These are phyloP conservation scores for Yamadazyma songkhlaensis DNA, from an alignment of 1,139 yeast genomes.

Conservation along the genomic window DNA sequence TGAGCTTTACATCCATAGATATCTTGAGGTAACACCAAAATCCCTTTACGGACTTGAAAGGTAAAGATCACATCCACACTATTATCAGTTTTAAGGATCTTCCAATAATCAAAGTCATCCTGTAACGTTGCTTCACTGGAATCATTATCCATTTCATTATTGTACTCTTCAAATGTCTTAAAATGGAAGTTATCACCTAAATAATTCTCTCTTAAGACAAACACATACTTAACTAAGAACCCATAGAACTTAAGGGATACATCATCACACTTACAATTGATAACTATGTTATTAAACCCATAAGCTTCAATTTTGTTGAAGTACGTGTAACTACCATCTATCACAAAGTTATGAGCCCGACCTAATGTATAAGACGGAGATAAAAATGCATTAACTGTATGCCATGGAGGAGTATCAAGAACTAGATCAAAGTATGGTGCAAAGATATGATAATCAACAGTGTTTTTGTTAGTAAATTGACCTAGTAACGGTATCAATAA, in stretches of 20 bases:
- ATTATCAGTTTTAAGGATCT: conserved; percentile 53
- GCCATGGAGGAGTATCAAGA: conserved; percentile 88
- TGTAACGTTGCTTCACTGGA: conserved; percentile 8
- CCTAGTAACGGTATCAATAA: conserved; percentile 60
- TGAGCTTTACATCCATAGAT: conserved; percentile 66
- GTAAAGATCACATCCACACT: conserved; percentile 76
- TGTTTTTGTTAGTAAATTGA: conserved; percentile 54
- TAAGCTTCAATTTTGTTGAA: conserved; percentile 58
- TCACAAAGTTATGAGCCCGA: conserved; percentile 54
- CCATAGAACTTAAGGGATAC: conserved; percentile 78
- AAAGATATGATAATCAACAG: conserved; percentile 48
- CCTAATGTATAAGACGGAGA: conserved; percentile 60
- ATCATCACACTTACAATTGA: conserved; percentile 63
- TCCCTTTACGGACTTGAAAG: conserved; percentile 68
- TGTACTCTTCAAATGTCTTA: conserved; percentile 80
- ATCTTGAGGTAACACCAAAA: conserved; percentile 68
- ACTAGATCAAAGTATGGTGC: conserved; percentile 64
- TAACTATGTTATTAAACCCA: conserved; percentile 64
- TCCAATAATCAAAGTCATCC: conserved; percentile 33
- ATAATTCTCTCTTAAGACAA: conserved; percentile 82
- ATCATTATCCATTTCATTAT: conserved; percentile 18
- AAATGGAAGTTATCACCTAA: conserved; percentile 86
- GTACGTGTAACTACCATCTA: conserved; percentile 68
- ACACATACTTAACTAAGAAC: conserved; percentile 67
- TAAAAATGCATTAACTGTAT: conserved; percentile 73